Evolutionary conservation across 73 alveolate species (phyloP).

Genomic region (Paramecium octaurelia): DNA sequence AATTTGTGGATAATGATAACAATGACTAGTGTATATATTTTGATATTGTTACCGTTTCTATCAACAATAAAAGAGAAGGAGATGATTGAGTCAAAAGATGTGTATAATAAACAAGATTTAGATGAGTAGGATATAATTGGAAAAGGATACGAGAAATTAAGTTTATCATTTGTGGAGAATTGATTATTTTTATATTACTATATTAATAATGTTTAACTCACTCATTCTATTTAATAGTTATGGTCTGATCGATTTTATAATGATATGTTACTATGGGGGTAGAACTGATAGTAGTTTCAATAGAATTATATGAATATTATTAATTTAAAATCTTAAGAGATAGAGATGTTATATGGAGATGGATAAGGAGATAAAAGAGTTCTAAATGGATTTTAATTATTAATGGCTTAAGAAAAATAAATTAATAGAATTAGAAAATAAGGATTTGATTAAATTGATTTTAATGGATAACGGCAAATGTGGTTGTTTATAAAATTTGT

Average conservation of each 20-base stretch:
- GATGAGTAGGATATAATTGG: neutral
- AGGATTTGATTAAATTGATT: no score
- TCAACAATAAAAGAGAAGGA: slow-evolving; percentile 16
- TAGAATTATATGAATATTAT: no score
- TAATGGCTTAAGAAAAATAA: no score
- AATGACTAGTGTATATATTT: slow-evolving; percentile 56
- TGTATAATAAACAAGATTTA: neutral
- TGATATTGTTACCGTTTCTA: neutral
- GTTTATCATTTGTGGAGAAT: slow-evolving; percentile 25
- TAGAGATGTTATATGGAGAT: no score
- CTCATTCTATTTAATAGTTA: neutral
- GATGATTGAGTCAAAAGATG: neutral
- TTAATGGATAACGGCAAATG: no score
- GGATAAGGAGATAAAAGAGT: no score
- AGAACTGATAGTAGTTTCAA: neutral
- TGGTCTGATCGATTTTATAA: no score
- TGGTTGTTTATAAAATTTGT: no score
- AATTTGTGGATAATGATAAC: slow-evolving; percentile 75
- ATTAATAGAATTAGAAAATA: no score
- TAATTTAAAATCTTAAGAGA: no score
- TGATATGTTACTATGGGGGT: neutral
- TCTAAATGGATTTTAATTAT: no score
- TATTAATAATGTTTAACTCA: neutral
- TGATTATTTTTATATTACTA: slow-evolving; percentile 24
- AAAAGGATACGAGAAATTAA: slow-evolving; percentile 22